phyloP scores from a whole-genome alignment of 495 filamentous ascomycete genomes.

The Aspergillus sparsus region DNA sequence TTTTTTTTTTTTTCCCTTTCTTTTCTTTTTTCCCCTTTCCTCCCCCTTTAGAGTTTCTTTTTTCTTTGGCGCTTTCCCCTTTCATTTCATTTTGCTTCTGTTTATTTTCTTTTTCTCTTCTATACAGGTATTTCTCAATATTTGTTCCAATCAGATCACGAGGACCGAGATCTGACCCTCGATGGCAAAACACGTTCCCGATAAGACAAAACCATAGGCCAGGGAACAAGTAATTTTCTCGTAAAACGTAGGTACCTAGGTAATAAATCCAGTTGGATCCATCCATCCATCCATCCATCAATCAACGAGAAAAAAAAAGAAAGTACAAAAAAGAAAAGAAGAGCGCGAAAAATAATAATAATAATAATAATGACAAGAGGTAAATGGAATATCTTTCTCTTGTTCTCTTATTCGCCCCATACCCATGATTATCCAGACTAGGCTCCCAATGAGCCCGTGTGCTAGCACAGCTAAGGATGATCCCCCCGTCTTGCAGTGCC shows the following conservation, averaged over 20 bases:
- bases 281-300: slow-evolving; percentile 1
- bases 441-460: slow-evolving; percentile 7
- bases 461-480: slow-evolving; percentile 16
- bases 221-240: too few relatives aligned
- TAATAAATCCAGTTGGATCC: too few relatives aligned
- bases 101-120: slow-evolving; percentile 2
- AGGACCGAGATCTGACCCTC: slow-evolving; percentile 12
- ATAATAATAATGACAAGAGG: background rate
- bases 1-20: slow-evolving; percentile 5
- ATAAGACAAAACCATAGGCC: slow-evolving; percentile 17
- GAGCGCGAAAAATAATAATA: background rate
- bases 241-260: too few relatives aligned
- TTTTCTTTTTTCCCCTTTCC: background rate
- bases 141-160: slow-evolving; percentile 12
- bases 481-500: slow-evolving; percentile 13
- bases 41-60: background rate
- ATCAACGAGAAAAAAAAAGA: slow-evolving; percentile 12
- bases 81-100: background rate
- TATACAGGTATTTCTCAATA: slow-evolving; percentile 4
- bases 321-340: slow-evolving; percentile 5
- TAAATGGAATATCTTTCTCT: background rate
- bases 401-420: slow-evolving; percentile 2
- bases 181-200: slow-evolving; percentile 14
- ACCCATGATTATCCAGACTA: background rate
- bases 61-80: background rate